Base-by-base conservation (phyloP, 2,329 filamentous ascomycete species). In the Aureobasidium sp. region DNA sequence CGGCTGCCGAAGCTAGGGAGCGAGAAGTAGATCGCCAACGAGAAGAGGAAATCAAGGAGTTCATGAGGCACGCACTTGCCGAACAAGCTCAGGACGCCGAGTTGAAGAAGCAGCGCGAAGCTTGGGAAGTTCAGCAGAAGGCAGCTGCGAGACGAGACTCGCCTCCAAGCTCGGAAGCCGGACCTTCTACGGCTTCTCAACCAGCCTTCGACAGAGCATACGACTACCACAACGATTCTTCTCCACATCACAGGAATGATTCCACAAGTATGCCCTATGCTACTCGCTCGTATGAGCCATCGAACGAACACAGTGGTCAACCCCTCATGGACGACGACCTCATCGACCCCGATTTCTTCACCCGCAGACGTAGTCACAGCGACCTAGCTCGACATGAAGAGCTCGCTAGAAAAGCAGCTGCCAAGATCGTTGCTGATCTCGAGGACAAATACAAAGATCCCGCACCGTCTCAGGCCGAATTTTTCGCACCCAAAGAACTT, bases 401-500 rank as follows among this genome's bases (percentile, higher is more conserved):
- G 25, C 64, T 71, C 20, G 67, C 71, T 2, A 65, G 66, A 5
- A 68, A 68, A 42, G 71, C 73, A n/a, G 73, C 76, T 5, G 69
- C 70, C 8, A 74, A 76, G 34, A 71, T 80, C 15, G 69, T 78
- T 31, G 68, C 74, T 47, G 78, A 80, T 27, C 72, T 74, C 65
- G 73, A 79, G 61, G 69, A 75, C 14, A 71, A 73, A 41, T 79
- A 79, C 66, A 74, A 70, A 31, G 68, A 72, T 11, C 70, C 70
- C 41, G 70, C 72, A 11, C 70, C 73, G 11, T 74, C 73, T 8
- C 76, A 77, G 66, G 78, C 76, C 1, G 77, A 78, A 3, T 80
- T 80, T 70, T 81, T 79, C 61, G 74, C 75, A 12, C 78, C 78
- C 1, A 72, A 72, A 48, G 77, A 79, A 52, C 72, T 80, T 5